Percentiles rank a stretch among this genome's conserved stretches.
Evolutionary conservation across 768 basidiomycete species (phyloP).

Genomic region (Lactarius hengduanensis): DNA sequence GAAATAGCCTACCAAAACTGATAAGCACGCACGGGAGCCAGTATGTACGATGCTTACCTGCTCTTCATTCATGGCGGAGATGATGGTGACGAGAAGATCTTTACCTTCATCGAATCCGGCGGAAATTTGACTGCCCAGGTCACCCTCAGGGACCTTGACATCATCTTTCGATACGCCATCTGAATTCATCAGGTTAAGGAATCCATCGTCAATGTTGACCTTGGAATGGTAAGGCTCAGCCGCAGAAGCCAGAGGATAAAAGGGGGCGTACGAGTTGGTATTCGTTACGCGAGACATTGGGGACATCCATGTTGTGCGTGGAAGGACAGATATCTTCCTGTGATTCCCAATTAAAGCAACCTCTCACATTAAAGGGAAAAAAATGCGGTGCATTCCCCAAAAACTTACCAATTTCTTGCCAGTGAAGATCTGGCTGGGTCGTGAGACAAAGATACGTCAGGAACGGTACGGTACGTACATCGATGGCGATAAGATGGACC

Average conservation of each 20-base stretch:
- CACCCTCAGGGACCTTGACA: conserved; percentile 86
- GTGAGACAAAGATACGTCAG: conserved; percentile 25
- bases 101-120: conserved; percentile 78
- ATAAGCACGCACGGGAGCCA: conserved; percentile 8
- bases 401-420: conserved; percentile 86
- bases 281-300: conserved; percentile 88
- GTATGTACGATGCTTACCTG: conserved; percentile 45
- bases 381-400: conserved; percentile 14
- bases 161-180: conserved; percentile 90
- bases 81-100: conserved; percentile 83
- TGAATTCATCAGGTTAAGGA: conserved; percentile 87
- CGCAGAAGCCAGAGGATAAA: not conserved
- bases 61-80: conserved; percentile 92
- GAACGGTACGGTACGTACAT: conserved; percentile 56
- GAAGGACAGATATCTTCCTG: conserved; percentile 94
- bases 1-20: conserved; percentile 61
- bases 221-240: conserved; percentile 32
- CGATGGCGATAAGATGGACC: conserved; percentile 95
- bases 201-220: conserved; percentile 91
- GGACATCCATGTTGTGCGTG: conserved; percentile 99
- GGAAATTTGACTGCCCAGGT: conserved; percentile 72
- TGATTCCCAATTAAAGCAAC: conserved; percentile 24
- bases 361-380: conserved; percentile 14
- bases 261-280: conserved; percentile 68
- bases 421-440: conserved; percentile 83